phyloP scores from a whole-genome alignment of 352 stramenopile genomes.

The Phytopythium sindhum region DNA sequence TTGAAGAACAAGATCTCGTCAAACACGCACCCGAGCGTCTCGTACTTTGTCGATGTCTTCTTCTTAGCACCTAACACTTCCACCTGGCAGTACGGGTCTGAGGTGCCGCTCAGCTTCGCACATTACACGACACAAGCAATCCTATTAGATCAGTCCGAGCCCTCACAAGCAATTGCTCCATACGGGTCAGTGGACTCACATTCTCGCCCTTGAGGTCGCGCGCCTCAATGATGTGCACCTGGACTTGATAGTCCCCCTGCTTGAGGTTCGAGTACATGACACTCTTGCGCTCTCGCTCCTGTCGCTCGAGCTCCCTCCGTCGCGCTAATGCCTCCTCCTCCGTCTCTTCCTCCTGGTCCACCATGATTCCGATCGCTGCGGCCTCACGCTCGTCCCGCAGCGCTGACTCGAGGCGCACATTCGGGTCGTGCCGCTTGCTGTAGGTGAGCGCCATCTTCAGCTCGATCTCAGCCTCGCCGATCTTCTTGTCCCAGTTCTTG shows the following conservation, averaged over 20 bases:
- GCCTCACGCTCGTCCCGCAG: constrained; percentile 15
- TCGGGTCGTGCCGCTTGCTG: constrained; percentile 55
- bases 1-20: constrained; percentile 91
- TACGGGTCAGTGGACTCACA: constrained; percentile 21
- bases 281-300: constrained; percentile 48
- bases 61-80: constrained; percentile 68
- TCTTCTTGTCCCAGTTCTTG: constrained; percentile 36
- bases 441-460: constrained; percentile 72
- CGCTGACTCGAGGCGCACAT: constrained; percentile 15
- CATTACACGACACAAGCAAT: neutral
- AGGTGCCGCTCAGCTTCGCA: constrained; percentile 73
- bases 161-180: neutral
- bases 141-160: neutral
- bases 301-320: constrained; percentile 33
- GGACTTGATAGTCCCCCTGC: constrained; percentile 80
- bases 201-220: constrained; percentile 88
- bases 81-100: constrained; percentile 86
- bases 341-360: constrained; percentile 76
- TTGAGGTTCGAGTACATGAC: constrained; percentile 48
- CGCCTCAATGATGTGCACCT: constrained; percentile 86
- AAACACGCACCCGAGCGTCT: constrained; percentile 85
- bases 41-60: constrained; percentile 77
- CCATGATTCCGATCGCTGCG: constrained; percentile 27
- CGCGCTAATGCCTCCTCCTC: constrained; percentile 51
- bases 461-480: constrained; percentile 48